phyloP scores from a whole-genome alignment of 2,329 filamentous ascomycete genomes.

The Aspergillus eucalypticola region DNA sequence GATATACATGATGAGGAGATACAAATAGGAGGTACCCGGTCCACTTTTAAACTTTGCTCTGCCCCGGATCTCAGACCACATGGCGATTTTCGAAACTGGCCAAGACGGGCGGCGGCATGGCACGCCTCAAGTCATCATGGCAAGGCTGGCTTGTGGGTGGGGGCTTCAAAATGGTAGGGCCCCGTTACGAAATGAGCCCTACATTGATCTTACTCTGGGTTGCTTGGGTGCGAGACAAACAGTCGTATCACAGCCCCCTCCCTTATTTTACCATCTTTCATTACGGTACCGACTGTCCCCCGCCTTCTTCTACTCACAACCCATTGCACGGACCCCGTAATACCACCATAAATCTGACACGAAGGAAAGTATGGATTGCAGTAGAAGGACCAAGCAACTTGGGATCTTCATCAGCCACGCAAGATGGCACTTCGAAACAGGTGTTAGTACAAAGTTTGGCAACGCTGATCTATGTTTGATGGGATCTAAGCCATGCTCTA shows the following conservation, averaged over 20 bases:
- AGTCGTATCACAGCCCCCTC: neutral
- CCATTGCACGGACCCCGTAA: neutral
- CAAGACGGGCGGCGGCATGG: neutral
- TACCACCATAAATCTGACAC: too few species aligned
- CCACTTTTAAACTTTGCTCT: neutral
- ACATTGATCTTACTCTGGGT: neutral
- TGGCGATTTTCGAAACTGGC: neutral
- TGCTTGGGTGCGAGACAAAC: neutral
- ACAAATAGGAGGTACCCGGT: neutral
- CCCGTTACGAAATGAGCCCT: neutral
- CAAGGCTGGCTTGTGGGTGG: neutral
- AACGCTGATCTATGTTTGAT: too few species aligned
- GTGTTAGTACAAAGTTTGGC: too few species aligned
- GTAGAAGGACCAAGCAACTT: too few species aligned
- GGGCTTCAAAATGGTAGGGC: neutral
- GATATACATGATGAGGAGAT: neutral
- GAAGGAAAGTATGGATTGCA: too few species aligned
- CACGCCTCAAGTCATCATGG: neutral
- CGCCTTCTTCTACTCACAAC: neutral
- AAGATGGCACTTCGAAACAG: too few species aligned
- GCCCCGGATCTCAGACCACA: neutral
- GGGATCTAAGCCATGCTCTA: too few species aligned
- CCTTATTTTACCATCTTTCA: neutral
- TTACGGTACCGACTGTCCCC: neutral
- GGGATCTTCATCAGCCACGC: too few species aligned